These are phyloP conservation scores for Scedosporium apiospermum DNA, from an alignment of 2,329 filamentous ascomycete species.

Conservation along the genomic window DNA sequence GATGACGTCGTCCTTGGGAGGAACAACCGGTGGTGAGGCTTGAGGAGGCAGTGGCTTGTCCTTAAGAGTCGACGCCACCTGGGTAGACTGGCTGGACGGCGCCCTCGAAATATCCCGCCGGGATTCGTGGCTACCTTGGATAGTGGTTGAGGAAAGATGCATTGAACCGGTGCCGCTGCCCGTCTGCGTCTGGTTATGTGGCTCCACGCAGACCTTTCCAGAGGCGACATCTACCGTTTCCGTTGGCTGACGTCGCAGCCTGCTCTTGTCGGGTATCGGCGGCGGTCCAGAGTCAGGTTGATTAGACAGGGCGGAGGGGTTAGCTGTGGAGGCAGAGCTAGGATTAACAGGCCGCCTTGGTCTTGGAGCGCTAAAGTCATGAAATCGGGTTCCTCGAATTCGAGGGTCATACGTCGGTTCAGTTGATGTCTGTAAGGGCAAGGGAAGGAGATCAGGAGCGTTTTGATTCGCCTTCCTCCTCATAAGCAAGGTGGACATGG, in stretches of 20 bases:
- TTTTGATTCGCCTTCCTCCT: slow-evolving; percentile 45
- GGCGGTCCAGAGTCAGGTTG: background rate
- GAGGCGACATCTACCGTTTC: background rate
- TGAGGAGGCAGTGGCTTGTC: slow-evolving; percentile 18
- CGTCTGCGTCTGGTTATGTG: background rate
- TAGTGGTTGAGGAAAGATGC: background rate
- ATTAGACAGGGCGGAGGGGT: background rate
- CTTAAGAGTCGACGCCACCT: slow-evolving; percentile 14
- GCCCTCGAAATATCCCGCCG: slow-evolving; percentile 16
- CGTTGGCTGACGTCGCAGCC: background rate
- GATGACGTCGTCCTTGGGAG: slow-evolving; percentile 5
- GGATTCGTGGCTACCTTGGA: background rate
- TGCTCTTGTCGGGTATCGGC: slow-evolving; percentile 3
- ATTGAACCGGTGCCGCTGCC: slow-evolving; percentile 1
- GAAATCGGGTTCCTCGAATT: slow-evolving; percentile 54
- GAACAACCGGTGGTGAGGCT: slow-evolving; percentile 4
- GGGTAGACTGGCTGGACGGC: slow-evolving; percentile 21
- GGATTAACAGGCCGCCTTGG: slow-evolving; percentile 18
- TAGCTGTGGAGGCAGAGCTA: background rate
- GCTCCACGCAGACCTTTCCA: background rate
- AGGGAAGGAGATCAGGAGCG: slow-evolving; percentile 29
- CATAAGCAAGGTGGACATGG: slow-evolving; percentile 48
- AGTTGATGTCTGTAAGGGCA: slow-evolving; percentile 29
- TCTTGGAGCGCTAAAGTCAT: slow-evolving; percentile 56
- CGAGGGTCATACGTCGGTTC: slow-evolving; percentile 50